Evolutionary conservation across 2,329 filamentous ascomycete species (phyloP).

Genomic region (Neobulgaria alba): DNA sequence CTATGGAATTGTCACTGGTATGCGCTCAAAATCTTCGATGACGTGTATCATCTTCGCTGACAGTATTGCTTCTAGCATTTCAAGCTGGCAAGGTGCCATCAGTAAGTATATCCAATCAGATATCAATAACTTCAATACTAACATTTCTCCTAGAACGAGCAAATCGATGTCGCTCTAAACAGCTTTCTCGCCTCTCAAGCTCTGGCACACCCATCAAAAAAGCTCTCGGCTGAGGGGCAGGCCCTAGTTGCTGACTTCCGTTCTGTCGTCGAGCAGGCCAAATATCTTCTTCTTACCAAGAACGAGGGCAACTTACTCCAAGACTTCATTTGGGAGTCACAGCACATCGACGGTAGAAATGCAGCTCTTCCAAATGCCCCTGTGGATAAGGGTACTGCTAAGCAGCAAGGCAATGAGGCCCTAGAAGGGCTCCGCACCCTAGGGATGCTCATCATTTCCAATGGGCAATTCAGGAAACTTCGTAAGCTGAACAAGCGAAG

Average conservation of each 20-base stretch:
- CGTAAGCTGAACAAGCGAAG: constrained; percentile 6
- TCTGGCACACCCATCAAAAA: constrained; percentile 60
- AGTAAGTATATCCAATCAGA: constrained; percentile 13
- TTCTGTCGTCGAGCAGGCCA: constrained; percentile 74
- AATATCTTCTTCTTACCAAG: constrained; percentile 80
- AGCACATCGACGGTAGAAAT: constrained; percentile 58
- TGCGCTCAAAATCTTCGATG: constrained; percentile 14
- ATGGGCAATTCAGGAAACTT: constrained; percentile 57
- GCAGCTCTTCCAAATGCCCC: constrained; percentile 56
- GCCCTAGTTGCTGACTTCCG: constrained; percentile 68
- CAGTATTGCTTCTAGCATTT: constrained; percentile 51
- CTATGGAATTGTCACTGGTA: constrained; percentile 75
- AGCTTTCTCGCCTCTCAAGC: constrained; percentile 68
- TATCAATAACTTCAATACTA: constrained; percentile 1
- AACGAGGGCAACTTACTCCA: constrained; percentile 92
- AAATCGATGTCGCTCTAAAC: constrained; percentile 88
- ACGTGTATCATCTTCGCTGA: background rate
- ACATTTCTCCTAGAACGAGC: constrained; percentile 42
- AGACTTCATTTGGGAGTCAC: constrained; percentile 93
- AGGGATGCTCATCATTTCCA: constrained; percentile 83
- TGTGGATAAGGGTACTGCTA: constrained; percentile 65
- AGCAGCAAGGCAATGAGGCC: constrained; percentile 76
- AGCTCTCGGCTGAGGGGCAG: constrained; percentile 76
- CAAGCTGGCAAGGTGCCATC: constrained; percentile 84
- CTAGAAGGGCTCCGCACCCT: constrained; percentile 80